Percentiles rank a stretch among this genome's conserved stretches.
Conservation (phyloP, 2,329 filamentous ascomycete genomes). For the Paramyrothecium roridum region DNA sequence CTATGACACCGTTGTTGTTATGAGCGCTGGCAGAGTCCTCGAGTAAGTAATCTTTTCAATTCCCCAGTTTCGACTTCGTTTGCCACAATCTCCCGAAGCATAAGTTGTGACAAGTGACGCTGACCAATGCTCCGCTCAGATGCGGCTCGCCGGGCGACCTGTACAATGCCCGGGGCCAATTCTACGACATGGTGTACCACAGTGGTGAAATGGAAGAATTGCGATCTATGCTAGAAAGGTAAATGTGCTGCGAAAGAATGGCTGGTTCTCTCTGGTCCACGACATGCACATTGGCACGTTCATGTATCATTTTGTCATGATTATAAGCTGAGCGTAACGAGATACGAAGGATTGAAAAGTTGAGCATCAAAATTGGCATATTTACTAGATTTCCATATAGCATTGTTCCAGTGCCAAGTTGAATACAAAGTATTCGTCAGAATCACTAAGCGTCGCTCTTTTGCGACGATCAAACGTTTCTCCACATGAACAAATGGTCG, state of each 20-base stretch:
- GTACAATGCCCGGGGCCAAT: slow-evolving; percentile 40
- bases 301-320: too few relatives aligned
- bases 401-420: too few relatives aligned
- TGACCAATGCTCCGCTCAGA: slow-evolving; percentile 18
- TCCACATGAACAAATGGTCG: too few relatives aligned
- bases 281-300: too few relatives aligned
- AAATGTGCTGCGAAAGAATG: not conserved
- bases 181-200: slow-evolving; percentile 54
- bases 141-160: slow-evolving; percentile 44
- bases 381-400: too few relatives aligned
- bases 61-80: not conserved
- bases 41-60: slow-evolving; percentile 36
- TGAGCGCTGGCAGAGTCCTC: slow-evolving; percentile 49
- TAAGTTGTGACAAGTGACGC: not conserved
- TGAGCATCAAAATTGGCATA: too few relatives aligned
- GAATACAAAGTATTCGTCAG: too few relatives aligned
- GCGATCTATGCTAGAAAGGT: slow-evolving; percentile 26
- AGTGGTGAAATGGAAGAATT: slow-evolving; percentile 50
- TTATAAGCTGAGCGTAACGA: too few relatives aligned
- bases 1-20: slow-evolving; percentile 56
- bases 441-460: too few relatives aligned
- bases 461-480: too few relatives aligned
- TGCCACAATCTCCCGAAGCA: not conserved
- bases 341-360: too few relatives aligned
- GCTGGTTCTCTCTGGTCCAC: not conserved